Base-by-base conservation (phyloP, 768 basidiomycete species). In the Serendipita indica region DNA sequence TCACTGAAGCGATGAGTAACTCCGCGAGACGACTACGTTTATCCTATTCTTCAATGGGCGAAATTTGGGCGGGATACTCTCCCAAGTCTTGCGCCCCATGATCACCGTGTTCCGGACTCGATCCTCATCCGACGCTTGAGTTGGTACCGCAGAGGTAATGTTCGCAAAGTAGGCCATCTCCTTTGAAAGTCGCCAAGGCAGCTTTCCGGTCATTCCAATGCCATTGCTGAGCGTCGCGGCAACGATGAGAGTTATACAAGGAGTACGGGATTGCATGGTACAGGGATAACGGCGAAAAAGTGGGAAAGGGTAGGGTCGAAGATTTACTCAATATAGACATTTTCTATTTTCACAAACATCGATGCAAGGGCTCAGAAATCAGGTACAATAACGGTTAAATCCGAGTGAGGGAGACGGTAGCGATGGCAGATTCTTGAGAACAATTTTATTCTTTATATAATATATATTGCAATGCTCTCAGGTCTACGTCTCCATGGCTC, bases 61-160 rank as follows among this genome's bases (percentile, higher is more conserved):
- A 71, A 85, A 87, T 68, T 82, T 87, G 18, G 67, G 63, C 5
- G 96, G 94, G 58, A 99, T 97, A 68, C 89, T 89, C 72, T 97
- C 91, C 96, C 96, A 99, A 13, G 92, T 94, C 66, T 88, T 91
- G 59, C 94, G 78, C 12, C 96, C 96, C 94, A 99, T 97, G 58
- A 97, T 73, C 18, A 97, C 84, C 1, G 79, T 81, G 70, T 97
- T 98, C 60, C 68, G 72, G 43, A 65, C 67, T 3, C 7, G 1
- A 43, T 43, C 27, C 41, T 7, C 41, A 43, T 43, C 16, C 16
- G 5, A n/a, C 5, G 5, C 16, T 25, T 43, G 18, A 6, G 5
- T 5, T 3, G 82, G 79, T 32, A 81, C 78, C 35, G 69, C 72
- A 3, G 79, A 79, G 32, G 88, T 88, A 67, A 84, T 82, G 57